Evolutionary conservation across 176 grass and related monocot species (phyloP), one percentile per base, ranked within the genome.

Genomic region (Oropetium thomaeum): DNA sequence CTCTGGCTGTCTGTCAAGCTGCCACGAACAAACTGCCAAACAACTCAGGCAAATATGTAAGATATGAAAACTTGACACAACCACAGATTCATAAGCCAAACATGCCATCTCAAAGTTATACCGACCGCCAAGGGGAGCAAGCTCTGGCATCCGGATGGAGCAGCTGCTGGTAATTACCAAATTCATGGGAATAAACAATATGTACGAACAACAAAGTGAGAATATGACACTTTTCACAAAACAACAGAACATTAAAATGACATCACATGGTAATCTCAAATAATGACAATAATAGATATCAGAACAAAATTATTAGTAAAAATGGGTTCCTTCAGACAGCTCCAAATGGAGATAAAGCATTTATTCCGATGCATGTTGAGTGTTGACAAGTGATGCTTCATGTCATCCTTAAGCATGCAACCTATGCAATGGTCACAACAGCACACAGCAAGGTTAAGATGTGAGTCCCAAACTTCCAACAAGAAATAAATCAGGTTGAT

Each of bases 401-500:
- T 67, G 33, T 66, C 84, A 67, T 85, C 68, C 65, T 71, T 78
- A 49, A 82, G 59, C 78, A 86, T 76, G 84, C 69, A 84, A 74
- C 86, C 81, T 93, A 87, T 93, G 91, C 91, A 90, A 93, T 90
- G 79, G 82, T 93, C 87, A 93, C 70, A 85, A 93, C 65, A 87
- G 63, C 84, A 87, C 79, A 90, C 75, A 90, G 78, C 87, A 93
- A 93, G 84, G 74, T 93, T 88, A 91, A 93, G 84, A 84, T 87
- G 85, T 93, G 91, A 93, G 91, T 80, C 79, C 91, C 78, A 90
- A 93, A 90, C 87, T 87, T 93, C 84, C 84, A 90, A 93, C 74
- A 90, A 84, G 78, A 90, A 93, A 90, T 84, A 90, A 90, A 93
- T 90, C 74, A 85, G 70, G 74, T 81, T 41, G 76, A 69, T 82